Evolutionary conservation across 2,329 filamentous ascomycete species (phyloP).

Genomic region (Fusarium newnesense): DNA sequence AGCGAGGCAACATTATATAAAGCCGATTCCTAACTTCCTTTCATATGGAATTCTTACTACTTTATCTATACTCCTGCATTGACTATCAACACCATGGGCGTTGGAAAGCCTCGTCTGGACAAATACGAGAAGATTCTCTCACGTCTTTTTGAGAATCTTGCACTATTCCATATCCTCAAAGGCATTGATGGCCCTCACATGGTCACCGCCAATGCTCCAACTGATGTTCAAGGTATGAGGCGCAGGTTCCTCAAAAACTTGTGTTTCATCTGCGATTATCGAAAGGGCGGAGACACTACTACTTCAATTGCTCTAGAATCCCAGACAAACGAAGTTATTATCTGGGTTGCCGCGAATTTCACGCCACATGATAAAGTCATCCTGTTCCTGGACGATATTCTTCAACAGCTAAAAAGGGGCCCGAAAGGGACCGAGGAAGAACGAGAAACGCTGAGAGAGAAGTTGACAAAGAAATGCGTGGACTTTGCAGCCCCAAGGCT

Average conservation of each 20-base stretch:
- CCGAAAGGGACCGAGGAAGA: not conserved
- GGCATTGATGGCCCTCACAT: slow-evolving; percentile 23
- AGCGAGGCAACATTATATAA: not conserved
- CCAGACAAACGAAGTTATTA: slow-evolving; percentile 44
- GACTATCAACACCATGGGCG: not conserved
- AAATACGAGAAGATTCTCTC: slow-evolving; percentile 25
- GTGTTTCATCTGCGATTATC: slow-evolving; percentile 57
- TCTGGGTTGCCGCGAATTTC: slow-evolving; percentile 58
- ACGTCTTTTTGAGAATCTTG: slow-evolving; percentile 37
- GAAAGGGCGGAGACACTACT: slow-evolving; percentile 57
- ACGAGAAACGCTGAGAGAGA: not conserved
- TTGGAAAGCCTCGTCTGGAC: slow-evolving; percentile 29
- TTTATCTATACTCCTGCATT: not conserved
- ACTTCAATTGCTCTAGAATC: slow-evolving; percentile 58
- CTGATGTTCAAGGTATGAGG: slow-evolving; percentile 3
- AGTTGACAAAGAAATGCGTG: slow-evolving; percentile 7
- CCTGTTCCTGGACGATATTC: slow-evolving; percentile 45
- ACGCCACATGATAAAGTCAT: slow-evolving; percentile 32
- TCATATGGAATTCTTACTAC: not conserved
- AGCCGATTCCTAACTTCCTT: not conserved
- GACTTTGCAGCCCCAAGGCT: slow-evolving; percentile 39
- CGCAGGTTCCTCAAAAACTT: slow-evolving; percentile 52
- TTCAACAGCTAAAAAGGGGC: slow-evolving; percentile 30
- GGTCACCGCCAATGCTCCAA: not conserved
- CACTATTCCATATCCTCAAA: slow-evolving; percentile 28